Evolutionary conservation across 1,139 yeast species (phyloP).

Genomic region (Zygoascus meyerae): DNA sequence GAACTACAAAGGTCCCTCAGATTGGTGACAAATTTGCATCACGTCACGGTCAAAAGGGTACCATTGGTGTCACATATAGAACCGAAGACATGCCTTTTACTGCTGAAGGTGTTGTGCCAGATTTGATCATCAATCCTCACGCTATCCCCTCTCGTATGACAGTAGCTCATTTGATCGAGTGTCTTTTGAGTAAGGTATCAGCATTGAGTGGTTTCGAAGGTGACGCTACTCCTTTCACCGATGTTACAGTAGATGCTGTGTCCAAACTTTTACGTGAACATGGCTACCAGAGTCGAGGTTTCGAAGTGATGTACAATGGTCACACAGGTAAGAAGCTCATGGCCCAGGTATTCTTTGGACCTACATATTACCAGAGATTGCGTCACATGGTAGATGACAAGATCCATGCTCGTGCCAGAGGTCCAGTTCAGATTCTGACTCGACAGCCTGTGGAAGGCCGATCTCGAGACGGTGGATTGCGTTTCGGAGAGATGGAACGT

Average conservation of each 20-base stretch:
- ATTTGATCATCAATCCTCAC: constrained; percentile 94
- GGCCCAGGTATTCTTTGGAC: constrained; percentile 99
- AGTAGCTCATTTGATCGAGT: constrained; percentile 97
- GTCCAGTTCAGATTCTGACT: constrained; percentile 96
- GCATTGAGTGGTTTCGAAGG: constrained; percentile 95
- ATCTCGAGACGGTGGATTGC: constrained; percentile 98
- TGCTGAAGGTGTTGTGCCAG: constrained; percentile 95
- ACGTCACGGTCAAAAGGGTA: constrained; percentile 99
- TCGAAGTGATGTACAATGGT: constrained; percentile 97
- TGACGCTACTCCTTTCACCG: constrained; percentile 98
- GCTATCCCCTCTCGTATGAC: constrained; percentile 99
- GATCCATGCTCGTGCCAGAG: constrained; percentile 99
- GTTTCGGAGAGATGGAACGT: constrained; percentile 99
- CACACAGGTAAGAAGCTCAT: constrained; percentile 96
- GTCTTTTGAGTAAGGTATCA: constrained; percentile 91
- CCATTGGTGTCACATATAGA: constrained; percentile 97
- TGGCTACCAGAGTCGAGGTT: constrained; percentile 97
- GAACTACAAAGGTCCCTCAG: constrained; percentile 97
- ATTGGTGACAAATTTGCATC: constrained; percentile 99
- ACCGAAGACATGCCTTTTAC: constrained; percentile 99
- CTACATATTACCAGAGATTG: constrained; percentile 95
- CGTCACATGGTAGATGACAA: constrained; percentile 99
- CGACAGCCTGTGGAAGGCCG: constrained; percentile 99
- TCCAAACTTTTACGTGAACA: constrained; percentile 87
- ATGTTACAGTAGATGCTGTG: constrained; percentile 94